phyloP scores from a whole-genome alignment of 1,284 basidiomycete species.

The Irpex sp. region DNA sequence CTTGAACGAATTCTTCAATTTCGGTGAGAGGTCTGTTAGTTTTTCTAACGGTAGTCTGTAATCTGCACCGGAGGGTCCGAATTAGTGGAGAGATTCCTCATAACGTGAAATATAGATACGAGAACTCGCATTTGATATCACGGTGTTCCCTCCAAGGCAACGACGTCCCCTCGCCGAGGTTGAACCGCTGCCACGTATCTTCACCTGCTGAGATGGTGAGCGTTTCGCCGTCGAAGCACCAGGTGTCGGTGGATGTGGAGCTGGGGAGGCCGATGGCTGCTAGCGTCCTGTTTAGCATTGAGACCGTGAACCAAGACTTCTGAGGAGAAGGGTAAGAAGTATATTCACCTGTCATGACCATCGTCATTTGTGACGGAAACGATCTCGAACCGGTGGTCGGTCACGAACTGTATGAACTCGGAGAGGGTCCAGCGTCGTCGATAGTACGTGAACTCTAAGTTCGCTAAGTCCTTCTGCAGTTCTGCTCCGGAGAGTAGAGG shows the following conservation, averaged over 20 bases:
- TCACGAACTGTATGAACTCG: constrained; percentile 36
- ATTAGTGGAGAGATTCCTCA: not conserved
- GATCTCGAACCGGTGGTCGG: constrained; percentile 15
- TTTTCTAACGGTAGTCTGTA: not conserved
- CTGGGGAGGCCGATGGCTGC: constrained; percentile 29
- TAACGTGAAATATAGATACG: not conserved
- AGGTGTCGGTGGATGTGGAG: constrained; percentile 42
- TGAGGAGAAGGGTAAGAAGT: not conserved
- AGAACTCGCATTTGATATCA: constrained; percentile 47
- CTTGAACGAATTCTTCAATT: constrained; percentile 31
- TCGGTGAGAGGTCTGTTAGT: constrained; percentile 13
- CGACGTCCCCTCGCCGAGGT: constrained; percentile 45
- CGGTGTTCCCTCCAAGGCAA: constrained; percentile 37
- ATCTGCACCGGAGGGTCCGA: constrained; percentile 40
- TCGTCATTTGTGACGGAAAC: not conserved
- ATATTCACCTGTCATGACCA: not conserved
- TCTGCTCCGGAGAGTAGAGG: constrained; percentile 30
- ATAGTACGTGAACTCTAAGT: constrained; percentile 39
- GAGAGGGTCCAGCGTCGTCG: constrained; percentile 37
- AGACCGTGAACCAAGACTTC: too few species aligned
- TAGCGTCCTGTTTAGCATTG: constrained; percentile 7
- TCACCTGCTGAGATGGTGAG: constrained; percentile 53
- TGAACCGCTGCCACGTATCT: constrained; percentile 53
- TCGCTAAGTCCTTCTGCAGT: constrained; percentile 33
- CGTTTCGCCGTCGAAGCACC: constrained; percentile 60